Evolutionary conservation across 345 rosid species (phyloP).

Genomic region (Eutrema heterophyllum): DNA sequence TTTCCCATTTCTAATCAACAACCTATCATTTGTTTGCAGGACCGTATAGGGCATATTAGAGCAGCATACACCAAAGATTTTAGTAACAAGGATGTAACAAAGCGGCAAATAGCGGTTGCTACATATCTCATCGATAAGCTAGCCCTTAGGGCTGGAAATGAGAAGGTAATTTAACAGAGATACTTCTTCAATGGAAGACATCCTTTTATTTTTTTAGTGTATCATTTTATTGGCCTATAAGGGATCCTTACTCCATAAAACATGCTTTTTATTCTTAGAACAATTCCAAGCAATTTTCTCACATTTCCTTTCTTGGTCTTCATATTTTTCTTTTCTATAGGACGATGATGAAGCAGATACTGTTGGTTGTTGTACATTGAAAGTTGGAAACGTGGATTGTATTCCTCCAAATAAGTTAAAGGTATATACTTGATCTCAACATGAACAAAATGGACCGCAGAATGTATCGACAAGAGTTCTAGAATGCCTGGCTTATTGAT

Average conservation of each 20-base stretch:
- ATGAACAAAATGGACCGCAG: neutral
- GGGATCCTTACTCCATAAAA: neutral
- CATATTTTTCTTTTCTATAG: constrained; percentile 31
- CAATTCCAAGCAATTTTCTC: neutral
- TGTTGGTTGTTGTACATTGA: constrained; percentile 98
- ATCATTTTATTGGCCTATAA: neutral
- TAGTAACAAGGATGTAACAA: constrained; percentile 57
- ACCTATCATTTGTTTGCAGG: constrained; percentile 40
- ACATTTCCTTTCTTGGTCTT: constrained; percentile 6
- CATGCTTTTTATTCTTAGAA: neutral
- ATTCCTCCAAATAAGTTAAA: constrained; percentile 77
- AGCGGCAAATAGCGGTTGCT: constrained; percentile 92
- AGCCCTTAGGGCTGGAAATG: constrained; percentile 99
- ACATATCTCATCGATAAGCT: constrained; percentile 95
- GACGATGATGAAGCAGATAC: constrained; percentile 99
- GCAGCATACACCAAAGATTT: constrained; percentile 86
- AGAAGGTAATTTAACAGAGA: constrained; percentile 58
- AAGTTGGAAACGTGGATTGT: constrained; percentile 93
- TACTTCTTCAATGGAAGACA: neutral
- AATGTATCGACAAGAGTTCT: neutral
- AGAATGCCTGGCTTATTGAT: neutral
- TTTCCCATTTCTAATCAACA: neutral
- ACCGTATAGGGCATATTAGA: constrained; percentile 69
- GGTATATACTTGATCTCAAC: constrained; percentile 39
- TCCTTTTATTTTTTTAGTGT: neutral